These are phyloP conservation scores for Cystofilobasidium ferigula DNA, from an alignment of 768 basidiomycete genomes.

Conservation along the genomic window DNA sequence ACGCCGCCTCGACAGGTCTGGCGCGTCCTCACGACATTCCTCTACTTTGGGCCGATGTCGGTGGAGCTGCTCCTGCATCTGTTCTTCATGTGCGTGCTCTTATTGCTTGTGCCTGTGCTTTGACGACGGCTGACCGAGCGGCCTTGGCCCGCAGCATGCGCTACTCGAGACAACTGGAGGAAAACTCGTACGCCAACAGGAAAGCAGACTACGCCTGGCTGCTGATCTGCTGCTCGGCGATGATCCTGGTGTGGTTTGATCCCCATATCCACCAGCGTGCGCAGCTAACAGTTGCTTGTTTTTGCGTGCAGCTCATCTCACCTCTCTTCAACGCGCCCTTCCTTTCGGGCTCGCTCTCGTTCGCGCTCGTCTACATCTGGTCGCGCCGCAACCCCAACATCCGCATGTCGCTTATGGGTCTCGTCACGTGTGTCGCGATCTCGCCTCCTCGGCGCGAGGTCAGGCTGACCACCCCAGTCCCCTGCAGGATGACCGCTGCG, in stretches of 20 bases:
- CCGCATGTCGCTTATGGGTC: constrained; percentile 89
- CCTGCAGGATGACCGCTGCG: constrained; percentile 63
- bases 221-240: constrained; percentile 64
- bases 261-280: too few relatives aligned
- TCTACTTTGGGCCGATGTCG: constrained; percentile 88
- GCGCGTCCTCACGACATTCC: constrained; percentile 81
- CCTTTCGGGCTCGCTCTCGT: constrained; percentile 76
- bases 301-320: neutral
- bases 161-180: constrained; percentile 91
- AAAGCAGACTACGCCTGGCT: constrained; percentile 95
- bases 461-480: neutral
- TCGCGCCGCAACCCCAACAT: constrained; percentile 85
- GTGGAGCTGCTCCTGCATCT: constrained; percentile 93
- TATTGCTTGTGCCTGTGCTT: too few relatives aligned
- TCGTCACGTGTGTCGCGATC: constrained; percentile 50
- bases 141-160: constrained; percentile 45
- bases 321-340: constrained; percentile 85
- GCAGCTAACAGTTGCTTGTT: neutral
- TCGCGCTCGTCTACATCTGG: constrained; percentile 96
- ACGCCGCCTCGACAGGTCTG: constrained; percentile 51
- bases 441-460: neutral
- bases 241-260: constrained; percentile 69
- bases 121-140: neutral
- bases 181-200: constrained; percentile 82
- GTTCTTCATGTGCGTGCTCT: constrained; percentile 80